Evolutionary conservation across 257 asterid species (phyloP), one percentile per base, ranked within the genome.

Genomic region (Datura wrightii): DNA sequence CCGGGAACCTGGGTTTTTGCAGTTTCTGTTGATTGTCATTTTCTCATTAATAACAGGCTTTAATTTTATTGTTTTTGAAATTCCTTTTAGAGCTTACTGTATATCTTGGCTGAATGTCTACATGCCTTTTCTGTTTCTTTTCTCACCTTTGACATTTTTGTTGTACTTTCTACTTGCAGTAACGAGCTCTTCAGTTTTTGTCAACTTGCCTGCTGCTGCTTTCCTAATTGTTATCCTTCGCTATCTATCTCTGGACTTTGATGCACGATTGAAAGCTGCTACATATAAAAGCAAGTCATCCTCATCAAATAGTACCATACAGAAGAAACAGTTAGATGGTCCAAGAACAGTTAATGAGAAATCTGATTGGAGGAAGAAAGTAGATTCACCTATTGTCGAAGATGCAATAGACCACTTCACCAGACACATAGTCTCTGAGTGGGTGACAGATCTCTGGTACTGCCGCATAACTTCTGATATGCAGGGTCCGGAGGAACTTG

Each of bases 381-480:
- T 97, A 85, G 94, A 92, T 91, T 97, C 99, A 19, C 97, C 97
- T 56, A 87, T 89, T 82, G 99, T 95, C 83, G 99, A 94, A 92
- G 96, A 93, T 76, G 98, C 99, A 82, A 93, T 97, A 82, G 97
- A 95, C 80, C 92, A 91, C 37, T 97, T 97, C 90, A 90, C 92
- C 50, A 89, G 94, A 88, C 99, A 95, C 85, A 91, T 95, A 50
- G 95, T 97, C 87, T 95, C 98, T 53, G 99, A 97, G 91, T 97
- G 98, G 98, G 98, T 97, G 84, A 93, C 98, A 79, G 92, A 92
- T 85, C 94, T 97, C 86, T 97, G 99, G 99, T 97, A 95, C 90
- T 90, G 96, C 54, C 98, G 97, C 84, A 76, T 97, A 85, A 97
- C 99, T 85, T 90, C 98, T 78, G 99, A 97, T 87, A 89, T 89